phyloP scores from a whole-genome alignment of 2,329 filamentous ascomycete species.

The Blastomyces parvus region DNA sequence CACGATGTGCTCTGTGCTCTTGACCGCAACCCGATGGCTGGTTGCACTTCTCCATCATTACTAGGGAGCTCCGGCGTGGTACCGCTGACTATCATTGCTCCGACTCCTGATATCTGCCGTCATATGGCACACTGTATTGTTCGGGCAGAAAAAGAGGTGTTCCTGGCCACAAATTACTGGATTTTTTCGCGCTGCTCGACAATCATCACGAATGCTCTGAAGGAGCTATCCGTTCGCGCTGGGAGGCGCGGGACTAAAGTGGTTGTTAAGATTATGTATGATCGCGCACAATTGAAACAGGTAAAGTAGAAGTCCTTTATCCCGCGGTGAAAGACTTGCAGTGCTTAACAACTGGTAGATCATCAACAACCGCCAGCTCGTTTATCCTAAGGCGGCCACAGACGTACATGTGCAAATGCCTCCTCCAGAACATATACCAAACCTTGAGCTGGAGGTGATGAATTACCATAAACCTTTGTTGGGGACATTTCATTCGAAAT shows the following conservation, averaged over 20 bases:
- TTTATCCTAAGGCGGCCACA: slow-evolving; percentile 50
- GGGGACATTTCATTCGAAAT: slow-evolving; percentile 70
- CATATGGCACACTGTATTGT: slow-evolving; percentile 71
- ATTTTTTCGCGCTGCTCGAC: slow-evolving; percentile 57
- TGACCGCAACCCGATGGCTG: slow-evolving; percentile 33
- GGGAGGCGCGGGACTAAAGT: slow-evolving; percentile 48
- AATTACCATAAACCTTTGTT: slow-evolving; percentile 62
- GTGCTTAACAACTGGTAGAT: slow-evolving; percentile 25
- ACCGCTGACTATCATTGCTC: slow-evolving; percentile 60
- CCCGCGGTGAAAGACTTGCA: not conserved
- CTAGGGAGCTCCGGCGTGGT: slow-evolving; percentile 54
- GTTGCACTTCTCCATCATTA: slow-evolving; percentile 49
- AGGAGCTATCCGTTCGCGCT: slow-evolving; percentile 58
- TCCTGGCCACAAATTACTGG: slow-evolving; percentile 70
- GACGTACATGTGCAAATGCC: slow-evolving; percentile 53
- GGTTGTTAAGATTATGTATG: slow-evolving; percentile 66
- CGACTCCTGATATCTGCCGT: slow-evolving; percentile 59
- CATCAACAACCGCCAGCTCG: slow-evolving; percentile 54
- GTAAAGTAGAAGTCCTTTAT: slow-evolving; percentile 18
- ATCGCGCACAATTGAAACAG: slow-evolving; percentile 58
- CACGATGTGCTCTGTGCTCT: slow-evolving; percentile 49
- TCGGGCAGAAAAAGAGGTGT: slow-evolving; percentile 61
- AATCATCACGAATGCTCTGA: slow-evolving; percentile 58
- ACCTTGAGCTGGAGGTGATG: slow-evolving; percentile 61
- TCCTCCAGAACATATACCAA: slow-evolving; percentile 54